Base-by-base conservation (phyloP, 1,284 basidiomycete genomes). In the Psilocybe mexicana region DNA sequence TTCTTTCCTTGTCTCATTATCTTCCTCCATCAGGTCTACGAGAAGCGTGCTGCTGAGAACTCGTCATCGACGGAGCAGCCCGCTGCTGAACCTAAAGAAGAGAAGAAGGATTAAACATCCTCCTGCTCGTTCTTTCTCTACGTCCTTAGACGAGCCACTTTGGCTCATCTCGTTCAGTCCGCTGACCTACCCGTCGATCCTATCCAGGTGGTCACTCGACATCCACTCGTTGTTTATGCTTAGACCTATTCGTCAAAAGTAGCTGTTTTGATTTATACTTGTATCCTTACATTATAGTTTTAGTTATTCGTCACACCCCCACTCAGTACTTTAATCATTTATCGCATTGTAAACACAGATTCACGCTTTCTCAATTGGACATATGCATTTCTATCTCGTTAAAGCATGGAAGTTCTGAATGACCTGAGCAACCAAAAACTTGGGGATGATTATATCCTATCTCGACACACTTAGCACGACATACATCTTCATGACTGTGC, bases 1-100 rank as follows among this genome's bases (percentile, higher is more conserved):
- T 6, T 50, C 18, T 40, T 24, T 1, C 6, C 42, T 6, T 44
- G 3, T 42, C 18, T 25, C 12, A 4, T n/a, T 43, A n/a, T 38
- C 28, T 26, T 45, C 1, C 33, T 18, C 35, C 30, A 6, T 24
- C 52, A 51, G 38, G 91, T 96, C 28, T 97, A 98, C 76, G 94
- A 97, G 84, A 93, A 94, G 85, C 87, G 91, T 63, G 85, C 86
- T 67, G 87, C 86, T 54, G 87, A 91, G 76, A 80, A 82, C 64
- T 75, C 76, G 59, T 65, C 81, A n/a, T 64, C 67, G 18, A 18
- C 18, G 14, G 80, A 83, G 67, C 57, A 58, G 24, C 67, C 80
- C 43, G 65, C 69, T n/a, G 69, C 77, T 25, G 76, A 82, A 69
- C 75, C 79, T 65, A 83, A 82, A 74, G 79, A 85, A 69, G 85